These are phyloP conservation scores for Colletotrichum sp. DNA, from an alignment of 2,329 filamentous ascomycete genomes.

Conservation along the genomic window DNA sequence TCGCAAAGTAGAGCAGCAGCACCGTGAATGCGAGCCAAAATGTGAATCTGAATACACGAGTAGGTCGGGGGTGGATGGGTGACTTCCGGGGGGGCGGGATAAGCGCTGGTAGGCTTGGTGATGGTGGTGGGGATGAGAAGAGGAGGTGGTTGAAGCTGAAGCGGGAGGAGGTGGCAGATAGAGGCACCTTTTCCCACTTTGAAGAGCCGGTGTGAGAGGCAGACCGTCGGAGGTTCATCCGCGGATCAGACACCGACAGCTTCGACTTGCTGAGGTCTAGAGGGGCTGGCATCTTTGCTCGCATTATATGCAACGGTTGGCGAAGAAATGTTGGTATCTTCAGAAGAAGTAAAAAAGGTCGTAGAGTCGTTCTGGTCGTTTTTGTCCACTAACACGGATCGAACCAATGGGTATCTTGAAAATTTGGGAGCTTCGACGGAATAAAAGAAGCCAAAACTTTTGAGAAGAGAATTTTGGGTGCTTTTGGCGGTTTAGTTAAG, in stretches of 20 bases:
- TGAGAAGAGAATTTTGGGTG: conserved; percentile 12
- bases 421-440: background rate
- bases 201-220: conserved; percentile 53
- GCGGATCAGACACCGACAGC: conserved; percentile 58
- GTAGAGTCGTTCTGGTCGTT: conserved; percentile 11
- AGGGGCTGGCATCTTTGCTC: conserved; percentile 47
- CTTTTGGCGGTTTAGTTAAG: background rate
- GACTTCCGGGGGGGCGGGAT: conserved; percentile 70
- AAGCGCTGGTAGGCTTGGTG: conserved; percentile 72
- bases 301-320: conserved; percentile 11
- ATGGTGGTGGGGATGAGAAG: conserved; percentile 71
- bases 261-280: conserved; percentile 52
- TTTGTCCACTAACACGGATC: background rate
- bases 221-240: conserved; percentile 63
- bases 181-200: conserved; percentile 52
- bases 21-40: conserved; percentile 58
- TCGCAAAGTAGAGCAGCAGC: conserved; percentile 56
- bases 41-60: conserved; percentile 60
- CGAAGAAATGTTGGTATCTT: background rate
- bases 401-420: conserved; percentile 18
- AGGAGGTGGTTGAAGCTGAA: conserved; percentile 72
- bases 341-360: conserved; percentile 14
- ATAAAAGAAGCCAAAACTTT: background rate
- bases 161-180: conserved; percentile 66
- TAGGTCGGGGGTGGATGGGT: conserved; percentile 59